Evolutionary conservation across 164 flowering plant genomes (phyloP), one percentile per base, ranked within the genome.

Genomic region (Cinnamomum micranthum): DNA sequence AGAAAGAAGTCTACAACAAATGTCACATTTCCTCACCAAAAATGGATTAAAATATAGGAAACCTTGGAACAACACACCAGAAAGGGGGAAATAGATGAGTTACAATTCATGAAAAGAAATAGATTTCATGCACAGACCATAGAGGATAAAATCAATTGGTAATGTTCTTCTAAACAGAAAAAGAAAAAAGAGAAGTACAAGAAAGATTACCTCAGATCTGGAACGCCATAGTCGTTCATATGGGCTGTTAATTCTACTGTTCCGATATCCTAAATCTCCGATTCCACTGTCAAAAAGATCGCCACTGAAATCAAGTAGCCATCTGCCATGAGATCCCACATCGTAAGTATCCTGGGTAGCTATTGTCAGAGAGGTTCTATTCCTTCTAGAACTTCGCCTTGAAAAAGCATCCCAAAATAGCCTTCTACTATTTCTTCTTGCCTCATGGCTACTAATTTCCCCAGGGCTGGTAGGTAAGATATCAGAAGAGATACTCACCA

Each of bases 341-440:
- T 78, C 78, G 72, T 87, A 90, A 82, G 79, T 64, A 82, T 84
- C 88, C 69, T 84, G 86, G 22, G 77, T 74, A 76, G 84, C 75
- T 70, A 84, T 65, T 71, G 85, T 71, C 51, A 88, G 81, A 23
- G 89, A 83, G 80, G 88, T 90, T 75, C 68, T 74, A 76, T 72
- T 86, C 76, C 91, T 84, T 79, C 92, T 84, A 76, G 92, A 88
- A 80, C 84, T 80, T 24, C 86, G 87, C 77, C 96, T 87, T 78
- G 94, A 89, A 77, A 91, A 90, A 63, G 95, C 90, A 90, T 91
- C 93, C 92, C 92, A 91, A 77, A 91, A 88, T 59, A 88, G 72
- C 78, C 95, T 90, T 82, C 92, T 85, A 75, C 87, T 84, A 77
- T 82, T 87, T 76, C 90, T 80, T 81, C 94, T 88, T 69, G 81